Base-by-base conservation (phyloP, 768 basidiomycete genomes). In the Calocera viscosa region DNA sequence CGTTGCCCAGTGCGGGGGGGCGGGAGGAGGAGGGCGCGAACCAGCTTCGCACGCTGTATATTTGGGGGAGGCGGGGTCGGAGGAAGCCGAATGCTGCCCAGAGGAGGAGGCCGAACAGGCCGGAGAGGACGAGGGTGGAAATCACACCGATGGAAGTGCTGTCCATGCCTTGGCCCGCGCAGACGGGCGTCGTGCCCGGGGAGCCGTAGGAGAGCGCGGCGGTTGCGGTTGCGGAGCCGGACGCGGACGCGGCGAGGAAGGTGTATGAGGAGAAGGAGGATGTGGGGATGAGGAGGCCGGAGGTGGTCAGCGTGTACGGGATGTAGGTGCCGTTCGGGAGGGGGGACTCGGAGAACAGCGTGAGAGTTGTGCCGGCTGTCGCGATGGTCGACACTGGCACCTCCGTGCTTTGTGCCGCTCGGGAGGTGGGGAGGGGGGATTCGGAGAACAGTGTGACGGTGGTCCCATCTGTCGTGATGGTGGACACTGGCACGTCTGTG, bases 41-140 rank as follows among this genome's bases (percentile, higher is more conserved):
- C 89, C 89, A 91, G 72, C 89, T 87, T 72, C 89, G 78, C 63
- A 86, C 73, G 22, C 78, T 86, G 70, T 90, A 91, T 16, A 91
- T 72, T 77, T 89, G 86, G 66, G 88, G 82, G 71, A 84, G 86
- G 65, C 81, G 84, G 16, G 89, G 88, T 41, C 89, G 80, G 24
- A 89, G 69, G 53, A 86, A 75, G 28, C 86, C 88, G 74, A 91
- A 91, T 49, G 84, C 69, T 60, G 86, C 88, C 87, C 87, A 89
- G 71, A 89, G 75, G 49, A 83, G 71, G n/a, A 88, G 72, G 10
- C 88, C 88, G 65, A 86, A 74, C 12, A 77, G 75, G 68, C 80
- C 82, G n/a, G 84, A 82, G 32, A 88, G 70, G 60, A 87, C 74
- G 35, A 86, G 72, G 7, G 83, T 79, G 17, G 85, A 80, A 17